Conservation (phyloP, 2,329 filamentous ascomycete species). For the Thelonectria rubi region DNA sequence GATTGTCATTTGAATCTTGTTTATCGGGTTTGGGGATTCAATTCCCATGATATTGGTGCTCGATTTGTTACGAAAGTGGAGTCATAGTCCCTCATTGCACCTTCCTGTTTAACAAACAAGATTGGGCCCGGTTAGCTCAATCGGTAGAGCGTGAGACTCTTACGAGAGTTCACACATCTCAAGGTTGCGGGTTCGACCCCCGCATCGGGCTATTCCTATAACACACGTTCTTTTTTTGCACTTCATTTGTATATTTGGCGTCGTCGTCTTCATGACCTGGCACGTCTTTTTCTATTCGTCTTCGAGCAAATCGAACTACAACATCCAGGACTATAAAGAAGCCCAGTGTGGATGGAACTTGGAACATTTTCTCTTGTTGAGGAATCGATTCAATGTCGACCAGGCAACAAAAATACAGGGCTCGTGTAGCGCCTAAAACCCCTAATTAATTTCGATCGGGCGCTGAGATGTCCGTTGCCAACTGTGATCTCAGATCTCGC, state of each 20-base stretch:
- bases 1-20: too few relatives aligned
- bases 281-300: too few relatives aligned
- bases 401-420: not conserved
- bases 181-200: conserved; percentile 7
- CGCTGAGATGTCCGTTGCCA: not conserved
- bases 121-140: conserved; percentile 5
- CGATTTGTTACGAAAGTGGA: too few relatives aligned
- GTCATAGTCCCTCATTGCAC: too few relatives aligned
- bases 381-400: too few relatives aligned
- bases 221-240: not conserved
- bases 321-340: too few relatives aligned
- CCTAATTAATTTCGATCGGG: conserved; percentile 1
- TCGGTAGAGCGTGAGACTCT: conserved; percentile 9
- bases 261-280: too few relatives aligned
- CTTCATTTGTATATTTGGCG: not conserved
- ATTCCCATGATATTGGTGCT: too few relatives aligned
- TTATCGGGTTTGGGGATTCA: too few relatives aligned
- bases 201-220: conserved; percentile 4
- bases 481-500: conserved; percentile 35
- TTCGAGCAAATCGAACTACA: too few relatives aligned
- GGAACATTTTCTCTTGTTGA: too few relatives aligned
- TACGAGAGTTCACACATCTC: conserved; percentile 1
- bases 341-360: too few relatives aligned
- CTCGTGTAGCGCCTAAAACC: conserved; percentile 1
- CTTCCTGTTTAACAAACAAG: not conserved